Evolutionary conservation across 768 basidiomycete genomes (phyloP).

Genomic region (Lactifluus subvellereus): DNA sequence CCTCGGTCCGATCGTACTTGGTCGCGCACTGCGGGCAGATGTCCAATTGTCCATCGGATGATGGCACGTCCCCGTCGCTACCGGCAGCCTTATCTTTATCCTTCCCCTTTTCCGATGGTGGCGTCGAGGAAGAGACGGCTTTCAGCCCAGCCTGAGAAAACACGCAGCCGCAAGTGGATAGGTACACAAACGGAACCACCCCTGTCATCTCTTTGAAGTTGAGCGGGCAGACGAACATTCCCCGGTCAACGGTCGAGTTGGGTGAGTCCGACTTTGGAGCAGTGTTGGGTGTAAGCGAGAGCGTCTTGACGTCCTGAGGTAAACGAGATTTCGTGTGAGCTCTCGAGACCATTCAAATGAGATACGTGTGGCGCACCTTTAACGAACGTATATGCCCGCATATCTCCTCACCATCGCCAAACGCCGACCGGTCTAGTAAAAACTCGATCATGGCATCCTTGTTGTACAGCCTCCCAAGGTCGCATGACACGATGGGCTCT

Average conservation of each 20-base stretch:
- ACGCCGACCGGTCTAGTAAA: conserved; percentile 72
- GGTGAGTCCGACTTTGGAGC: conserved; percentile 35
- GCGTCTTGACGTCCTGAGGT: conserved; percentile 76
- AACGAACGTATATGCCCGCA: conserved; percentile 88
- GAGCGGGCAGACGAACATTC: conserved; percentile 86
- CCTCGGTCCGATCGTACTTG: conserved; percentile 53
- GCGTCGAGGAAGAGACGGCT: conserved; percentile 45
- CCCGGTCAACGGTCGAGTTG: conserved; percentile 40
- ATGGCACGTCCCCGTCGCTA: neutral
- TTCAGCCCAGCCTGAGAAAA: conserved; percentile 82
- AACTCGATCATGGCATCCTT: conserved; percentile 92
- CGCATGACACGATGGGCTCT: conserved; percentile 87
- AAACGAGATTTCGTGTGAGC: neutral
- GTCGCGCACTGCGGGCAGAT: conserved; percentile 74
- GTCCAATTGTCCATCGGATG: conserved; percentile 36
- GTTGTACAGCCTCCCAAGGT: conserved; percentile 92
- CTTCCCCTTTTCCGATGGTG: conserved; percentile 29
- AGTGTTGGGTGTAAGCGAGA: conserved; percentile 76
- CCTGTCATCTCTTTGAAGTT: conserved; percentile 96
- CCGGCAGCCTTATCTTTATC: conserved; percentile 30
- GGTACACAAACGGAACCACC: conserved; percentile 77
- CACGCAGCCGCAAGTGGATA: conserved; percentile 83
- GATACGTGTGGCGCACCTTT: conserved; percentile 53
- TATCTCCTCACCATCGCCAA: conserved; percentile 88
- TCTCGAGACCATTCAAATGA: neutral